Conservation (phyloP, 306 rosid species). For the Citrullus colocynthis region DNA sequence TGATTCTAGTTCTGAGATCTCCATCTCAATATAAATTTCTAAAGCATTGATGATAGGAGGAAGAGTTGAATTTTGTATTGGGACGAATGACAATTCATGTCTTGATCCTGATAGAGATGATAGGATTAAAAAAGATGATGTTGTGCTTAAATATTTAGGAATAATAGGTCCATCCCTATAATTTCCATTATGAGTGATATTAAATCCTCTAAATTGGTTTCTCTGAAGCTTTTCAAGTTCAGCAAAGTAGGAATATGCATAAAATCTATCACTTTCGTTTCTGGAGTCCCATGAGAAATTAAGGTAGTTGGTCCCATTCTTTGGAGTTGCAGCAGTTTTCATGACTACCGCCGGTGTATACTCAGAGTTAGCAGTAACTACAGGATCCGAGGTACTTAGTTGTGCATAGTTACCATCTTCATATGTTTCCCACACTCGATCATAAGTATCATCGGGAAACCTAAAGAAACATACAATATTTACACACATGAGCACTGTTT, state of each 20-base stretch:
- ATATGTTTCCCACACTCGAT: constrained; percentile 25
- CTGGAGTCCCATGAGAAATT: not conserved
- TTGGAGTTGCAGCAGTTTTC: constrained; percentile 22
- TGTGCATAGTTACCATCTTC: not conserved
- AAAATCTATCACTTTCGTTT: not conserved
- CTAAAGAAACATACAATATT: constrained; percentile 9
- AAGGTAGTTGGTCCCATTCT: not conserved
- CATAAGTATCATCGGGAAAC: constrained; percentile 17
- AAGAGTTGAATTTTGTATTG: constrained; percentile 6
- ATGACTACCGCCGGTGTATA: constrained; percentile 22
- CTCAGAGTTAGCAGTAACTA: not conserved
- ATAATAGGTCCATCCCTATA: not conserved
- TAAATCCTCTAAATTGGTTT: constrained; percentile 14
- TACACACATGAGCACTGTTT: too few species aligned
- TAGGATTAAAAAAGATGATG: not conserved
- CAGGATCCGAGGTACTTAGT: not conserved
- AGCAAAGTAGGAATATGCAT: constrained; percentile 11
- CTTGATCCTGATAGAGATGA: not conserved
- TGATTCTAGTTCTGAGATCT: not conserved
- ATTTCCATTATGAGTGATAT: not conserved
- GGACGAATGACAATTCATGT: not conserved
- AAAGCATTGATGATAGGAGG: constrained; percentile 13
- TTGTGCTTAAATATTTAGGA: not conserved
- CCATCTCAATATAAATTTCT: not conserved
- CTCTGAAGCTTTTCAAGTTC: constrained; percentile 10